Evolutionary conservation across 768 basidiomycete genomes (phyloP).

Genomic region (Fibroporia radiculosa): DNA sequence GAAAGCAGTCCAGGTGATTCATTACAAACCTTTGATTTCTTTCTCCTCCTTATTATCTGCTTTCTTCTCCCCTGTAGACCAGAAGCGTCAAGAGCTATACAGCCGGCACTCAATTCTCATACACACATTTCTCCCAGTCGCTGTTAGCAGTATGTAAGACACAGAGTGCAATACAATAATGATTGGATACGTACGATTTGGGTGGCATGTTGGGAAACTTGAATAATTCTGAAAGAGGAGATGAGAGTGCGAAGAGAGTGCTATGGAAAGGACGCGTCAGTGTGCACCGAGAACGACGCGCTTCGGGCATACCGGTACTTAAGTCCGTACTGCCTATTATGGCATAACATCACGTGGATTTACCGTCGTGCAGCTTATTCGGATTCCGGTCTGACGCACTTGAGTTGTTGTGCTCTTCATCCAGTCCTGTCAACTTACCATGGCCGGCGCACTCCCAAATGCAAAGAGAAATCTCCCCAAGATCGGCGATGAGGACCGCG

Average conservation of each 20-base stretch:
- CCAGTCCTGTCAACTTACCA: constrained; percentile 24
- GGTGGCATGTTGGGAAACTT: constrained; percentile 78
- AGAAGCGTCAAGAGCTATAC: constrained; percentile 3
- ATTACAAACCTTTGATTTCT: constrained; percentile 56
- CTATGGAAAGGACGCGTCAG: constrained; percentile 26
- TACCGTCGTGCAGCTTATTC: background rate
- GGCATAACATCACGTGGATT: background rate
- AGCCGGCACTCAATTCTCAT: background rate
- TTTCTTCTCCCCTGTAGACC: constrained; percentile 69
- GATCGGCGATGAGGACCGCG: constrained; percentile 85
- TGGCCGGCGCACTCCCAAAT: constrained; percentile 92
- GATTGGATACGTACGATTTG: constrained; percentile 85
- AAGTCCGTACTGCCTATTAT: background rate
- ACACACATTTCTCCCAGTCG: constrained; percentile 97
- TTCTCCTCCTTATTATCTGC: constrained; percentile 78
- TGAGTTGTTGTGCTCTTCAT: background rate
- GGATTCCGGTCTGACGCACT: background rate
- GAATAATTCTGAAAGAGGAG: constrained; percentile 8
- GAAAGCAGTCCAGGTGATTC: background rate
- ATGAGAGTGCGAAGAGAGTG: constrained; percentile 8
- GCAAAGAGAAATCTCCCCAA: constrained; percentile 83
- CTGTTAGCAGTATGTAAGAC: constrained; percentile 33
- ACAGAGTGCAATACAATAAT: background rate
- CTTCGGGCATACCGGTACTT: constrained; percentile 3
- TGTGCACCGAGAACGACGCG: constrained; percentile 15